Base-by-base conservation (phyloP, 306 rosid genomes). In the Prunus mira region DNA sequence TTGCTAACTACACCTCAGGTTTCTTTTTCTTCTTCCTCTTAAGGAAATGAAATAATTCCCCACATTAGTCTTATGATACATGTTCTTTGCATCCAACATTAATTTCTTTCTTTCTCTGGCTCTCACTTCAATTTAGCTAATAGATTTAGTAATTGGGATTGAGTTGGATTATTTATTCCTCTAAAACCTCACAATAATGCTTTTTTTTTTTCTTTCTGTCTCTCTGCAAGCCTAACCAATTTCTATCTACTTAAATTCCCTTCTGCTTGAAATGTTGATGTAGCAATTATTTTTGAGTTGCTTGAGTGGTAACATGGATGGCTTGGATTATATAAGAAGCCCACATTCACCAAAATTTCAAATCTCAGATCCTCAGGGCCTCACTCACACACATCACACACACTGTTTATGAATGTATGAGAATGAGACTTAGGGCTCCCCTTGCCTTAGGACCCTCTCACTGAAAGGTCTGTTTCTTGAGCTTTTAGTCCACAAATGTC, bases 81-180 rank as follows among this genome's bases (percentile, higher is more conserved):
- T 45, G 82, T 70, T 79, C 80, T 74, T 75, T 74, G 49, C 65
- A 74, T 34, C 78, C 64, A 79, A 80, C 64, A 77, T 80, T 75
- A 75, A 68, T 76, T 76, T 67, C 45, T 60, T 51, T 28, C 65
- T 73, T 76, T 58, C 72, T 15, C 56, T 66, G 72, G 60, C 15
- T 49, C 46, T 73, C 74, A 55, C 74, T 60, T 41, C 60, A 79
- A 54, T 67, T 79, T 81, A 45, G 73, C 32, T 30, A 30, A 30
- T 30, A 30, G 5, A 30, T 34, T 34, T 34, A 1, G 41, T 34
- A 34, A 5, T 6, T 34, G 41, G 41, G 41, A 6, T 34, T 34
- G 41, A 34, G 2, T 34, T 34, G 8, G 41, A 34, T 34, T 34
- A 34, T 34, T 34, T 34, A 34, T 34, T 34, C 41, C 41, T 6